Evolutionary conservation across 2,329 filamentous ascomycete species (phyloP), one percentile per base, ranked within the genome.

Genomic region (Piedraia hortae): DNA sequence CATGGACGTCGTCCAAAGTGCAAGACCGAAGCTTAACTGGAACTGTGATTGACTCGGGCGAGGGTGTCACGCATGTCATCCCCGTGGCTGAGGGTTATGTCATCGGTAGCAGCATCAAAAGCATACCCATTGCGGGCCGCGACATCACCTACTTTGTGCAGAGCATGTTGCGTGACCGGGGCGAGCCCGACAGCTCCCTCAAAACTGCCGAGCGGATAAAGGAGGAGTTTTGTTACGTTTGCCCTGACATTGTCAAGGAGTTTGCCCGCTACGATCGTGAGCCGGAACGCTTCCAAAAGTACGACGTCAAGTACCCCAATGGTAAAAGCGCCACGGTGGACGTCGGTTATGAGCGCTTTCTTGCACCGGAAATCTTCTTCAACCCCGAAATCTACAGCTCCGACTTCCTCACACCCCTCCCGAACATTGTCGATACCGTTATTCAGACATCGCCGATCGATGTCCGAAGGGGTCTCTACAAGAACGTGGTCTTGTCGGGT

Each of bases 141-240:
- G 88, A 97, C 45, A 89, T 97, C 38, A 97, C 85, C 39, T 91
- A 93, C 50, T 97, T 97, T 42, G 82, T 97, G 23, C 85, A 97
- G 50, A 89, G 74, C 30, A 60, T 97, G 27, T 67, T 97, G 22
- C 71, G 85, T 51, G 85, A 97, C 49, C 73, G 85, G 36, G 82
- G 82, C 35, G 85, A 97, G 57, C 69, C 85, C 11, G 85, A 97
- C 44, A 91, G 80, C 41, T 89, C 78, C 26, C 58, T 97, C 33
- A 91, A 93, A 59, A 93, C 82, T 5, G 85, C 85, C 2, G 85
- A 93, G 48, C 74, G 78, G 44, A 90, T 97, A 48, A 97, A 97
- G 56, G 85, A 97, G 48, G 77, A 91, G 45, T 82, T 88, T 55
- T 93, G 85, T 49, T 97, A 97, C 39, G 85, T 97, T 18, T 90